These are phyloP conservation scores for Coemansia umbellata DNA, from an alignment of 192 early-diverging fungal species.

Conservation along the genomic window DNA sequence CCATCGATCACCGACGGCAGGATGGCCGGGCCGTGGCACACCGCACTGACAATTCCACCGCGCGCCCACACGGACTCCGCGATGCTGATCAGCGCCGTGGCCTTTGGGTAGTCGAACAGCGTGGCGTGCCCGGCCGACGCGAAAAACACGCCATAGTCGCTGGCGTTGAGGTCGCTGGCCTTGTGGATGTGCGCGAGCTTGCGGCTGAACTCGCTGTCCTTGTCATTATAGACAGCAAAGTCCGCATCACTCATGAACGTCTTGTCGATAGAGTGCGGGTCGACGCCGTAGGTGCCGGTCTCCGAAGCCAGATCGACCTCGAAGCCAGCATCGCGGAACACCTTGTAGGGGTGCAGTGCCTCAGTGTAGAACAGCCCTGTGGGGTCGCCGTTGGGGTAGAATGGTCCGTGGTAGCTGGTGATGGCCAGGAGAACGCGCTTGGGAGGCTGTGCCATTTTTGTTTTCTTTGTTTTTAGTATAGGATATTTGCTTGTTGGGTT, in stretches of 20 bases:
- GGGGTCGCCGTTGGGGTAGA: conserved; percentile 52
- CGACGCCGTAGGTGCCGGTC: conserved; percentile 52
- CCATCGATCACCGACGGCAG: conserved; percentile 59
- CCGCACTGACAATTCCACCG: conserved; percentile 54
- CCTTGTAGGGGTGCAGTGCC: conserved; percentile 53
- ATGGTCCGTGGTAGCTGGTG: conserved; percentile 51
- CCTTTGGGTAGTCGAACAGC: conserved; percentile 54
- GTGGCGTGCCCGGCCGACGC: conserved; percentile 55
- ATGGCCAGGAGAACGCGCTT: conserved; percentile 52
- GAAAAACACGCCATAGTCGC: conserved; percentile 53
- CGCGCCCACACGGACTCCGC: conserved; percentile 54
- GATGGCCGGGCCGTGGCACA: conserved; percentile 65
- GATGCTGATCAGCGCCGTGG: conserved; percentile 40
- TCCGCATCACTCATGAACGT: conserved; percentile 41
- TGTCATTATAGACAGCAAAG: conserved; percentile 31
- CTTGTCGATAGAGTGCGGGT: conserved; percentile 50
- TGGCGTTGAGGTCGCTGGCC: conserved; percentile 47
- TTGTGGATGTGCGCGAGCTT: conserved; percentile 44
- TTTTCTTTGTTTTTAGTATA: too few relatives aligned
- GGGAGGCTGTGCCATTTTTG: conserved; percentile 30
- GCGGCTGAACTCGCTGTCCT: conserved; percentile 36
- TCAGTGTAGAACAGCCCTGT: conserved; percentile 57
- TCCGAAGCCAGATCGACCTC: conserved; percentile 54
- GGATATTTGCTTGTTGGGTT: background rate
- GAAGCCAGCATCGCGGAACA: conserved; percentile 46